Percentiles rank a stretch among this genome's conserved stretches.
Evolutionary conservation across 225 moss, liverwort and hornwort species (phyloP).

Genomic region (Antitrichia curtipendula): DNA sequence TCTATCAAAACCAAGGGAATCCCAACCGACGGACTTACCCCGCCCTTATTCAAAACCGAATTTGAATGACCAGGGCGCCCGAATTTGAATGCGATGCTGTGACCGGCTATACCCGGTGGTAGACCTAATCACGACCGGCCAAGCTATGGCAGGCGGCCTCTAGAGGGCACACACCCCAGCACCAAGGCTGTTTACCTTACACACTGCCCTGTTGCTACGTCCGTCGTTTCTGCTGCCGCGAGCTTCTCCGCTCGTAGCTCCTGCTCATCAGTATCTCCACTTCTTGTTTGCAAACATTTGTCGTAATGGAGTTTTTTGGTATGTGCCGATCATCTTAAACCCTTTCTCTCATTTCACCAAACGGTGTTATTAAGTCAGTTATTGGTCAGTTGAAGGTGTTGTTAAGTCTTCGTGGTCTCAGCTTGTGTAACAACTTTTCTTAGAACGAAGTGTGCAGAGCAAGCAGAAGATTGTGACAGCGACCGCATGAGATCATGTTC

Average conservation of each 20-base stretch:
- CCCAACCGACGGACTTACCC: neutral
- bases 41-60: neutral
- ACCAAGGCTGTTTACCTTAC: too few relatives aligned
- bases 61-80: neutral
- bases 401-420: neutral
- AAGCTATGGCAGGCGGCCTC: conserved; percentile 4
- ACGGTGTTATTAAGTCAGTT: neutral
- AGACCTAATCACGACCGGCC: neutral
- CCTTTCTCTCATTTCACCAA: neutral
- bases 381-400: neutral
- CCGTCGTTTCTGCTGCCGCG: neutral
- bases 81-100: neutral
- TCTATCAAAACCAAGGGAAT: neutral
- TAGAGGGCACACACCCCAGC: neutral
- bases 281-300: neutral
- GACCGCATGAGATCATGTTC: neutral
- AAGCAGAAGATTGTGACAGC: neutral
- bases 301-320: conserved; percentile 30
- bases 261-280: neutral
- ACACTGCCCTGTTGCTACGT: too few relatives aligned
- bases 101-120: neutral
- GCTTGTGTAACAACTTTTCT: neutral
- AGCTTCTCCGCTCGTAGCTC: neutral
- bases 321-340: neutral
- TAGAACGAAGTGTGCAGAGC: neutral